Evolutionary conservation across 768 basidiomycete species (phyloP), one percentile per base, ranked within the genome.

Genomic region (Agaricus bisporus): DNA sequence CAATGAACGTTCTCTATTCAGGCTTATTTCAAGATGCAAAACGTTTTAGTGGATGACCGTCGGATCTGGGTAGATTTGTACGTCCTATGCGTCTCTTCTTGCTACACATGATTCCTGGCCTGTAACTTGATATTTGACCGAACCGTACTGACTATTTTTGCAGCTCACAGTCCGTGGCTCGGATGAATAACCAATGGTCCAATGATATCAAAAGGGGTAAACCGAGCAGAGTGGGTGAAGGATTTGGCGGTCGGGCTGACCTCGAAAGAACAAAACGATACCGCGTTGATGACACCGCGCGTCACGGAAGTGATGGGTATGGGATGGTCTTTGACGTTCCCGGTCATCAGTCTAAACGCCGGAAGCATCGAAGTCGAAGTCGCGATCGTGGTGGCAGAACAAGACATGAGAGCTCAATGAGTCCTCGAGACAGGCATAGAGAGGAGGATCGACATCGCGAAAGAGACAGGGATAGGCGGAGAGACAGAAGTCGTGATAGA

Each of bases 11-110:
- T 32, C 41, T 42, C 20, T 32, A 36, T 47, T 3, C 59, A 94
- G 88, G 97, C 92, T 8, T 99, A 98, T 68, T 95, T 98, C 73
- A 99, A 98, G 69, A 99, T 99, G 97, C 97, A 98, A 66, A 98
- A 98, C 62, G 97, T 98, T 0, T 74, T 99, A 10, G 89, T 99
- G 11, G 97, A 99, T 64, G 97, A 99, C 68, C 81, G 94, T 12
- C 83, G 97, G 11, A 98, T 99, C 63, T 98, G 95, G 92, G 95
- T 99, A 58, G 97, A 98, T 70, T 98, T 99, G 88, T 95, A 61
- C 56, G 88, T 76, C 36, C 17, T 51, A 36, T 26, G 48, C 41
- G 41, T 60, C n/a, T 36, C 41, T 44, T 51, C 15, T 28, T 45
- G n/a, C 15, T 22, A 41, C 26, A 25, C 49, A 6, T 17, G 41